phyloP scores from a whole-genome alignment of 495 filamentous ascomycete genomes.

The Hyaloscypha variabilis region DNA sequence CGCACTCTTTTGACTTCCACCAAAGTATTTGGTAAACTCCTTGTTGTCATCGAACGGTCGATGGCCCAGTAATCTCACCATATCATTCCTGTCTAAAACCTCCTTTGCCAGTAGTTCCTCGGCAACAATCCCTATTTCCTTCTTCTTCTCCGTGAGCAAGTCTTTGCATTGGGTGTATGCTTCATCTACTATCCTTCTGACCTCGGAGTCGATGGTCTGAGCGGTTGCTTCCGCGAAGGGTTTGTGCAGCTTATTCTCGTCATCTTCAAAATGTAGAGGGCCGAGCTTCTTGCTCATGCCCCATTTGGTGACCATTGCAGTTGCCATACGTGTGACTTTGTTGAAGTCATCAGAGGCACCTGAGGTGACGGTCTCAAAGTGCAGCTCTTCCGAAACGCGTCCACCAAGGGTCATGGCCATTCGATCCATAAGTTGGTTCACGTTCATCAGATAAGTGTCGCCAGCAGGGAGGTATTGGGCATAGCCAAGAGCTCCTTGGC shows the following conservation, averaged over 20 bases:
- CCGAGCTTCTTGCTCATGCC: constrained; percentile 95
- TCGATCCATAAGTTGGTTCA: constrained; percentile 96
- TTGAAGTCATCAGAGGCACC: constrained; percentile 97
- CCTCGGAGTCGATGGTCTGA: constrained; percentile 86
- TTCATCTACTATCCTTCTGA: constrained; percentile 84
- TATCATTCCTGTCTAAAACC: constrained; percentile 85
- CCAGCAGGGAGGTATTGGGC: constrained; percentile 92
- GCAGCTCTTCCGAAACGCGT: constrained; percentile 90
- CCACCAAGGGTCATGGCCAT: constrained; percentile 99
- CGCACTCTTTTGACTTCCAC: constrained; percentile 52
- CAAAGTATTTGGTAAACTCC: constrained; percentile 94
- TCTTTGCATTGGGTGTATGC: constrained; percentile 89
- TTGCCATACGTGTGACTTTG: constrained; percentile 95
- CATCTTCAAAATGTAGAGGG: constrained; percentile 84
- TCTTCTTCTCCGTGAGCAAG: constrained; percentile 81
- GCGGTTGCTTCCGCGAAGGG: constrained; percentile 95
- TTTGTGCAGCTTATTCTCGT: constrained; percentile 80
- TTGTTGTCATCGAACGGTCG: constrained; percentile 80
- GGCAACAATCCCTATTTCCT: constrained; percentile 83
- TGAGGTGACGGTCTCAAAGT: constrained; percentile 94
- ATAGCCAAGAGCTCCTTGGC: constrained; percentile 90
- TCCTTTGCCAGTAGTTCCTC: constrained; percentile 94
- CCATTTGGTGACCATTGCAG: constrained; percentile 96
- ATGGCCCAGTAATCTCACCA: constrained; percentile 83
- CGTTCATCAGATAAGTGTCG: constrained; percentile 93